Evolutionary conservation across 1,284 basidiomycete species (phyloP), one percentile per base, ranked within the genome.

Genomic region (Malassezia globosa): DNA sequence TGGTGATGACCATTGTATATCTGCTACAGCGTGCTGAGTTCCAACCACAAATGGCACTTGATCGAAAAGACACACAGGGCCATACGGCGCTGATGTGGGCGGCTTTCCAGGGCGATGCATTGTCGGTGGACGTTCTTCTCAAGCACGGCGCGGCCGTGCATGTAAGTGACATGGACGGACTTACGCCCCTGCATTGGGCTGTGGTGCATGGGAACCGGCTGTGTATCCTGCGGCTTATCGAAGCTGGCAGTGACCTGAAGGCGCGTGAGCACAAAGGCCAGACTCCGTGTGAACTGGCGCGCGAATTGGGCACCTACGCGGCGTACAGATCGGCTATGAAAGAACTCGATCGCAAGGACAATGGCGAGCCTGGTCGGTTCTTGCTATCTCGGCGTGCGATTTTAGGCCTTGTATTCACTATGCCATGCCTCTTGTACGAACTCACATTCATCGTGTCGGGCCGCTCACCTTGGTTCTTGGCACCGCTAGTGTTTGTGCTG

Each of bases 11-110:
- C 0, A 73, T 97, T 27, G 75, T 95, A 14, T 95, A 94, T 72
- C 79, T 97, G 34, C 79, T 73, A 1, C 72, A 73, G 49, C 88
- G 92, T 68, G 86, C 92, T 60, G 85, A 87, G 1, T 58, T 65
- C 37, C 42, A 50, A 37, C 48, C 57, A 2, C 42, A 41, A 1
- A 43, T 46, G 19, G 55, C 55, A 0, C 41, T 70, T 7, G 64
- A 70, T 31, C 48, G 49, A 3, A 42, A 51, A 36, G 94, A 99
- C 72, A 76, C 81, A 1, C 85, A 89, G 33, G 92, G 92, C 0
- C 94, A 97, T 67, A 96, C 92, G 0, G 79, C 87, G 0, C 78
- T 99, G 45, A 95, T 96, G 87, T 97, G 94, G 94, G 94, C 94
- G 2, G 87, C 89, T 4, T 97, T 96, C 74, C 94, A 97, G 72